Conservation (phyloP, 2,329 filamentous ascomycete genomes). For the Emergomyces pasteurianus region DNA sequence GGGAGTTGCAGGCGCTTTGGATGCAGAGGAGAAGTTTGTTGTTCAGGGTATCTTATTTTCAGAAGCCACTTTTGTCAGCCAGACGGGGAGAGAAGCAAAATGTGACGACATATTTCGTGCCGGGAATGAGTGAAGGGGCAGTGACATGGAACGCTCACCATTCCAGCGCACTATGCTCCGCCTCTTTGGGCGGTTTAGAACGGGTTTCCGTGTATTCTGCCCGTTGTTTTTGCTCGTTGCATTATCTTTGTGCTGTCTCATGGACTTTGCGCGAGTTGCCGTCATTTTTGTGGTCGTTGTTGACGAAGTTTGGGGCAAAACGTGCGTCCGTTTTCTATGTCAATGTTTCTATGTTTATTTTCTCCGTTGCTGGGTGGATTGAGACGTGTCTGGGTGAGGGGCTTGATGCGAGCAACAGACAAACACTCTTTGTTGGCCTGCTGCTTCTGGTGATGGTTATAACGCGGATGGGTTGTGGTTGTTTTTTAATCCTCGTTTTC, state of each 20-base stretch:
- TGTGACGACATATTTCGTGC: neutral
- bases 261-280: neutral
- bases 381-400: neutral
- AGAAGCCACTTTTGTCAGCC: constrained; percentile 6
- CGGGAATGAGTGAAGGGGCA: neutral
- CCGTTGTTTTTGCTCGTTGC: neutral
- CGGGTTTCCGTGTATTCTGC: constrained; percentile 3
- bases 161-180: constrained; percentile 33
- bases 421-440: neutral
- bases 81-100: neutral
- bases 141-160: constrained; percentile 19
- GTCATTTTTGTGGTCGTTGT: neutral
- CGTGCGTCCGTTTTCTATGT: neutral
- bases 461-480: neutral
- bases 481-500: neutral
- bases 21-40: constrained; percentile 31
- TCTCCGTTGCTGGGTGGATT: neutral
- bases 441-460: neutral
- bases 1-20: constrained; percentile 29
- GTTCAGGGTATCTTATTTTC: constrained; percentile 20
- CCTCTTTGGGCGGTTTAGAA: constrained; percentile 19
- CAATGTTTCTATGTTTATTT: neutral
- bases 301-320: neutral
- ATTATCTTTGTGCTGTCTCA: neutral
- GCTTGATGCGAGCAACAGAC: neutral